A percentile compares a stretch with the other conserved stretches of the same genome.
Evolutionary conservation across 2,329 filamentous ascomycete species (phyloP).

Genomic region (Diaporthe eres): DNA sequence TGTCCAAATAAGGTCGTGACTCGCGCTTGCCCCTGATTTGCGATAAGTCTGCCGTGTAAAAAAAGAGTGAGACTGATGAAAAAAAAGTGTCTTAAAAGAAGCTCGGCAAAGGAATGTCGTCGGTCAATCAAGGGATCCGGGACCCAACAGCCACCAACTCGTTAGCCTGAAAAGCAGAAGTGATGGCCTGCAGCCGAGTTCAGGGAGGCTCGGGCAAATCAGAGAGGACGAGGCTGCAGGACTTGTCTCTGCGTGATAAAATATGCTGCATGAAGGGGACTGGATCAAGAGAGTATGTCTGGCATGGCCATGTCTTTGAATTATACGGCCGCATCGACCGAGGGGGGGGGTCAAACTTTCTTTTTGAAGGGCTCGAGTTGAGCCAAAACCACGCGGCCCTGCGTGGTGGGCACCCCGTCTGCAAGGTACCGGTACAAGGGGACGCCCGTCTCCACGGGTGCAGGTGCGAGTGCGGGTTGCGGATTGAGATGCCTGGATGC

Average conservation of each 20-base stretch:
- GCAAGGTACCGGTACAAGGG: slow-evolving; percentile 35
- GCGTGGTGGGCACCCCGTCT: neutral
- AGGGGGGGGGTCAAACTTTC: slow-evolving; percentile 3
- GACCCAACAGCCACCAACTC: slow-evolving; percentile 17
- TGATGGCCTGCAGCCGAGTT: slow-evolving; percentile 10
- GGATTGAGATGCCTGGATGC: neutral
- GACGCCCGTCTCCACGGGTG: slow-evolving; percentile 2
- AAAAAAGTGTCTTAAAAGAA: slow-evolving; percentile 15
- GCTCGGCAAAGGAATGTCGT: slow-evolving; percentile 32
- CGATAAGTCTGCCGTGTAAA: slow-evolving; percentile 15
- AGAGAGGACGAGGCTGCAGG: slow-evolving; percentile 6
- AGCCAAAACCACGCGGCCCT: slow-evolving; percentile 33
- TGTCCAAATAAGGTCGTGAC: slow-evolving; percentile 33
- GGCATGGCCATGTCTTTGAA: slow-evolving; percentile 27
- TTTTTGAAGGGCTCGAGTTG: slow-evolving; percentile 10
- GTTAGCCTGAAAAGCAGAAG: neutral
- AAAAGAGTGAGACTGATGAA: slow-evolving; percentile 22
- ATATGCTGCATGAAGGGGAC: slow-evolving; percentile 13
- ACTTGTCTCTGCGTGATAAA: slow-evolving; percentile 23
- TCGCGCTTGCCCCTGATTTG: slow-evolving; percentile 31
- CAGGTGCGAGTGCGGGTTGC: neutral
- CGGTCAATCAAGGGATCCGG: slow-evolving; percentile 31
- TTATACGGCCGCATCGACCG: slow-evolving; percentile 25
- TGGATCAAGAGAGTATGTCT: slow-evolving; percentile 5
- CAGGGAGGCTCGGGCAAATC: slow-evolving; percentile 26